These are phyloP conservation scores for Colletotrichum sp. DNA, from an alignment of 2,329 filamentous ascomycete species.

Conservation along the genomic window DNA sequence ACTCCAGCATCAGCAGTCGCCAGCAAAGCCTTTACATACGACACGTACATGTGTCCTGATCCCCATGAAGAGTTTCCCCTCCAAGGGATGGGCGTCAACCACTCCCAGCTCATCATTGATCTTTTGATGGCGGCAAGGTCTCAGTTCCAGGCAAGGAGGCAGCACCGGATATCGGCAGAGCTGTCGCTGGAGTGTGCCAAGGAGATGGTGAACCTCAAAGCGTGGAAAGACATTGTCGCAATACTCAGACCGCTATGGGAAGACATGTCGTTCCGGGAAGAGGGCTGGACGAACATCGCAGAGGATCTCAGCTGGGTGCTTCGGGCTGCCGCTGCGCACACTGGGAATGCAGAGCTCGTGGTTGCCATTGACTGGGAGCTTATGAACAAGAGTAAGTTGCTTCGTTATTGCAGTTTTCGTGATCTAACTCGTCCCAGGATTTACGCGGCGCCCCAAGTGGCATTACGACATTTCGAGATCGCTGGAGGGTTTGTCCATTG, in stretches of 20 bases:
- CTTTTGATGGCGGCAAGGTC: slow-evolving; percentile 53
- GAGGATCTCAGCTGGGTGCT: slow-evolving; percentile 69
- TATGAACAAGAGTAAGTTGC: slow-evolving; percentile 58
- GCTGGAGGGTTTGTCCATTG: slow-evolving; percentile 52
- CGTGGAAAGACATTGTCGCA: slow-evolving; percentile 60
- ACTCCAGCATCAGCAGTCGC: slow-evolving; percentile 51
- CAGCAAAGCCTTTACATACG: slow-evolving; percentile 62
- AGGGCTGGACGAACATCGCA: slow-evolving; percentile 64
- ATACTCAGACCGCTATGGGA: slow-evolving; percentile 64
- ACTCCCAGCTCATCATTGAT: slow-evolving; percentile 60
- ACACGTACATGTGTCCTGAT: slow-evolving; percentile 70
- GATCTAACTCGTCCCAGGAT: slow-evolving; percentile 45
- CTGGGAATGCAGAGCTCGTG: slow-evolving; percentile 59
- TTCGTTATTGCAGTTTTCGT: no score
- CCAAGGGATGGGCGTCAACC: slow-evolving; percentile 55
- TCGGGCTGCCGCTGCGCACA: slow-evolving; percentile 58
- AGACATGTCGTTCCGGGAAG: slow-evolving; percentile 57
- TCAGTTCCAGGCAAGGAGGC: slow-evolving; percentile 60
- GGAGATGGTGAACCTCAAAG: slow-evolving; percentile 54
- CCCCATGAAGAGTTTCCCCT: slow-evolving; percentile 66
- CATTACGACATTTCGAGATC: slow-evolving; percentile 65
- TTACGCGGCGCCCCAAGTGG: slow-evolving; percentile 60
- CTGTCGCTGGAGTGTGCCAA: slow-evolving; percentile 61
- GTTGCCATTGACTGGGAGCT: slow-evolving; percentile 71
- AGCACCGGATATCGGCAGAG: slow-evolving; percentile 59